These are phyloP conservation scores for Mycena amicta DNA, from an alignment of 768 basidiomycete genomes.

Conservation along the genomic window DNA sequence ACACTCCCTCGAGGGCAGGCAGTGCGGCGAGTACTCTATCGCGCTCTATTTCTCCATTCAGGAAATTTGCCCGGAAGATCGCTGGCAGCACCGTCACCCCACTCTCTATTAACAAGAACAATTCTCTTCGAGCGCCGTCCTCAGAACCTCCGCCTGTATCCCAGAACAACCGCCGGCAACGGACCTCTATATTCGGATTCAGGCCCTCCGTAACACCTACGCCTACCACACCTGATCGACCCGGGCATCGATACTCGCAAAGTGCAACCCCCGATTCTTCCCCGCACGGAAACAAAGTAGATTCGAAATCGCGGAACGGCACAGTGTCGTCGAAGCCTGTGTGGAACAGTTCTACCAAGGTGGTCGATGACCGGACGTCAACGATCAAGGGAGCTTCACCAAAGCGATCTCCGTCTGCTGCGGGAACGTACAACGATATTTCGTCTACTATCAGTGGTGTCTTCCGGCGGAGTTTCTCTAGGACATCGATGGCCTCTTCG, in stretches of 20 bases:
- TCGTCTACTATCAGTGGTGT: constrained; percentile 48
- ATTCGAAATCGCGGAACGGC: constrained; percentile 44
- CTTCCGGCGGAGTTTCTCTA: constrained; percentile 67
- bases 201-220: constrained; percentile 44
- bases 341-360: constrained; percentile 84
- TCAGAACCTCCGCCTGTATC: constrained; percentile 66
- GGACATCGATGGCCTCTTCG: constrained; percentile 76
- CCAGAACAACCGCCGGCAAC: constrained; percentile 50
- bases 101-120: constrained; percentile 48
- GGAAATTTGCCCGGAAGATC: constrained; percentile 74
- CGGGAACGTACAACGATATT: constrained; percentile 40
- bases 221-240: constrained; percentile 58
- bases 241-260: constrained; percentile 67
- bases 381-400: constrained; percentile 54
- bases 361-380: constrained; percentile 55
- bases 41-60: constrained; percentile 78
- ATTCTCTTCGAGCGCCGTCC: constrained; percentile 43
- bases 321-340: constrained; percentile 42
- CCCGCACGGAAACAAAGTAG: constrained; percentile 45
- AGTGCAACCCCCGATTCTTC: constrained; percentile 75
- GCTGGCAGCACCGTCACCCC: constrained; percentile 54
- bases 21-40: constrained; percentile 62
- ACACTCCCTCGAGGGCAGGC: constrained; percentile 58
- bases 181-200: constrained; percentile 64
- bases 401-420: constrained; percentile 52